Base-by-base conservation (phyloP, 345 rosid species). In the Lepidium aucheri region DNA sequence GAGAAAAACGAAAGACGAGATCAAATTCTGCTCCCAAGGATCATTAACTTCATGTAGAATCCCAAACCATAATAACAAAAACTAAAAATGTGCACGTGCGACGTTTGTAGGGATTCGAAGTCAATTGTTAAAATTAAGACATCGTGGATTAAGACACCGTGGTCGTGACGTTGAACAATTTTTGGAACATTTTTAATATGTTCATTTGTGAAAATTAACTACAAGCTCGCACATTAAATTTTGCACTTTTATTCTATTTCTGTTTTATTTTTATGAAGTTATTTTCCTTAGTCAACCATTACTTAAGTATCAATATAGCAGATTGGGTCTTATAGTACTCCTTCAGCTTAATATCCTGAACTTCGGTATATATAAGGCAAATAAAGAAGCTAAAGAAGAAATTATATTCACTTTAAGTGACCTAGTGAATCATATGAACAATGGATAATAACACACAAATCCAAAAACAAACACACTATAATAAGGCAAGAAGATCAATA, bases 131-230 rank as follows among this genome's bases (percentile, higher is more conserved):
- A 79, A 77, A 75, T 35, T 65, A 70, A 74, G 85, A 71, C 69
- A 74, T 46, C 95, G 95, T 89, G 91, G 95, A 75, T 35, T 65
- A 70, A 74, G 85, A 71, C 69, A 75, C 46, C 97, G 98, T 89
- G 90, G 95, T 92, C 91, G 84, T 80, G 42, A 85, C 97, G 97
- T 77, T 65, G 83, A 75, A 77, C 84, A 75, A 14, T 70, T 78
- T 84, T 45, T 81, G 41, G 78, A 83, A 70, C 75, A 76, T 67
- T 58, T 63, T 38, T 32, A 60, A 7, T 50, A 33, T 32, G 30
- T 24, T 35, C 1, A 24, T 18, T 32, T 34, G 34, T 60, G 35
- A 34, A 32, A 49, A 32, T 9, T 22, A 38, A 35, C 18, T 17
- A 60, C 5, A 43, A 47, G 8, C 58, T 32, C 47, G 32, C 18